Evolutionary conservation across 441 rosid genomes (phyloP), one percentile per base, ranked within the genome.

Genomic region (Flueggea neowawraea): DNA sequence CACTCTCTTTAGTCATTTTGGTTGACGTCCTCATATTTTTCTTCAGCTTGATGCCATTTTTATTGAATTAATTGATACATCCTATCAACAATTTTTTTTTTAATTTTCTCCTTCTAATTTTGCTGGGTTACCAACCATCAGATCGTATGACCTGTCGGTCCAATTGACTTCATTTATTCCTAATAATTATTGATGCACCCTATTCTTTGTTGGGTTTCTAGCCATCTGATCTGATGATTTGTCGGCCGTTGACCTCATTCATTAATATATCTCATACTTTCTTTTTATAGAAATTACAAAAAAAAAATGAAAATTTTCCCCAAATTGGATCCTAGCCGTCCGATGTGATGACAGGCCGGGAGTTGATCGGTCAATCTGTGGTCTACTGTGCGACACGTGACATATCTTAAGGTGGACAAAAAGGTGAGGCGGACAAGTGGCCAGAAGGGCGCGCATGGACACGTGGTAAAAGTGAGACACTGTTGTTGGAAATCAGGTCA

Each of bases 381-480:
- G 63, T 60, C 67, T 48, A 56, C 49, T 41, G 55, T 16, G 58
- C 13, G 47, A 32, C 78, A 72, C 74, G 82, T 73, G 67, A 72
- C 61, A 36, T 55, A 11, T 52, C 66, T 16, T 10, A 12, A 14
- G 57, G 66, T 17, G 58, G 67, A 54, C 58, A 61, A 51, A 51
- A 59, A 54, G 49, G 11, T 10, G 31, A 6, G 31, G 41, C 0
- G 65, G 68, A 54, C 69, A 70, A 68, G 64, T 58, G 57, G 77
- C 64, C 69, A 67, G 66, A 62, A 10, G 47, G 41, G 58, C 71
- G 58, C 79, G 73, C 41, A 13, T 0, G 33, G 53, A 62, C 83
- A 77, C 78, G 82, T 78, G 85, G 67, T 79, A 54, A 52, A 51
- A 57, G 50, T 32, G 60, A 60, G 70, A n/a, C 70, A 52, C 73